Percentiles rank a stretch among this genome's conserved stretches.
Evolutionary conservation across 768 basidiomycete genomes (phyloP).

Genomic region (Strobilomyces confusus): DNA sequence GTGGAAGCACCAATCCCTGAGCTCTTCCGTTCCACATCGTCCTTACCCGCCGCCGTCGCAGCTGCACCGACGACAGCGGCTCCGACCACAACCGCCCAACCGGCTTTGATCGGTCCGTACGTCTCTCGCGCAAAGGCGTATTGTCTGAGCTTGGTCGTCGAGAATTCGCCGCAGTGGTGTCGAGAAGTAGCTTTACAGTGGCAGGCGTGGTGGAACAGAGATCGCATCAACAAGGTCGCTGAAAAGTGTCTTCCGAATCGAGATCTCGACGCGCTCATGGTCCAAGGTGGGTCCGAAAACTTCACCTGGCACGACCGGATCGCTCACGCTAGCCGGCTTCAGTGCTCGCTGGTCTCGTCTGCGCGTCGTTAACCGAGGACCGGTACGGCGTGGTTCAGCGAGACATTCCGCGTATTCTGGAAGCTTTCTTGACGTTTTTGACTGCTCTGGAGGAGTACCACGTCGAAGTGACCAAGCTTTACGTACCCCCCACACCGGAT

Average conservation of each 20-base stretch:
- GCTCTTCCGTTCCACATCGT: slow-evolving; percentile 43
- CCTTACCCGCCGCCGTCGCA: slow-evolving; percentile 11
- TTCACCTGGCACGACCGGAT: neutral
- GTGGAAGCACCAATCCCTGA: slow-evolving; percentile 40
- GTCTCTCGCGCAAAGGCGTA: slow-evolving; percentile 1
- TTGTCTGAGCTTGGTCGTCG: slow-evolving; percentile 5
- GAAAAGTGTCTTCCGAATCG: slow-evolving; percentile 55
- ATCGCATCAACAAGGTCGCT: slow-evolving; percentile 48
- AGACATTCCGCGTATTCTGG: slow-evolving; percentile 78
- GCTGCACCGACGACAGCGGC: slow-evolving; percentile 3
- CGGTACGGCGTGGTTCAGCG: slow-evolving; percentile 79
- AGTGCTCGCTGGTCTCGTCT: slow-evolving; percentile 59
- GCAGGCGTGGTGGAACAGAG: slow-evolving; percentile 54
- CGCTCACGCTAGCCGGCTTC: neutral
- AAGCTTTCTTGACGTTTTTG: slow-evolving; percentile 68
- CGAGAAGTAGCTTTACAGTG: slow-evolving; percentile 23
- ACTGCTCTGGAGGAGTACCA: slow-evolving; percentile 63
- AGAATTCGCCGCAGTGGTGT: slow-evolving; percentile 32
- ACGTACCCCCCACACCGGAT: slow-evolving; percentile 37
- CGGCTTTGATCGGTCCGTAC: neutral
- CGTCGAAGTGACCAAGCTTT: slow-evolving; percentile 43
- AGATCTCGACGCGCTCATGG: slow-evolving; percentile 57
- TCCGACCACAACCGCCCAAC: neutral
- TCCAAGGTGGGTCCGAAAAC: slow-evolving; percentile 49
- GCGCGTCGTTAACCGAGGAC: slow-evolving; percentile 76